phyloP scores from a whole-genome alignment of 2,329 filamentous ascomycete genomes.

The Penicillium capsulatum region DNA sequence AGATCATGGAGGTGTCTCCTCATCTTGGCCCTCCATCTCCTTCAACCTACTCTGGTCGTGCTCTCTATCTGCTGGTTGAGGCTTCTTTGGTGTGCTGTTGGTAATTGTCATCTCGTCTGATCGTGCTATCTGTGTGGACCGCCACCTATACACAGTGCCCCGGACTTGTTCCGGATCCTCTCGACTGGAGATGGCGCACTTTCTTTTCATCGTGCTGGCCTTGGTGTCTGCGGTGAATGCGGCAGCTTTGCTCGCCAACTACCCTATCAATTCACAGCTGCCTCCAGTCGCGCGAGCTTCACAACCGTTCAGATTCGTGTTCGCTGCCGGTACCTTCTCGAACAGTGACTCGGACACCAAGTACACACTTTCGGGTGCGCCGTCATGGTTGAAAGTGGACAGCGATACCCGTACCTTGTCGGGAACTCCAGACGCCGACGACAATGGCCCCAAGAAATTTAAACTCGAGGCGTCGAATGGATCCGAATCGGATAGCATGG shows the following conservation, averaged over 20 bases:
- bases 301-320: conserved; percentile 46
- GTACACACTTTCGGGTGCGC: conserved; percentile 63
- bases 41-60: conserved; percentile 11
- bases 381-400: conserved; percentile 72
- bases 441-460: conserved; percentile 59
- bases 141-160: conserved; percentile 11
- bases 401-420: conserved; percentile 60
- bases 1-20: conserved; percentile 19
- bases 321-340: conserved; percentile 62
- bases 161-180: conserved; percentile 12
- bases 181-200: conserved; percentile 26
- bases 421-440: conserved; percentile 60
- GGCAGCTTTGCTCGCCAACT: conserved; percentile 45
- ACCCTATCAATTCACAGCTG: conserved; percentile 80
- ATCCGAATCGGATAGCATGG: conserved; percentile 59
- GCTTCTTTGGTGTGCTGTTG: conserved; percentile 2
- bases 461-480: conserved; percentile 65
- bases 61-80: conserved; percentile 7
- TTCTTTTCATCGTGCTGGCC: conserved; percentile 25
- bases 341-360: conserved; percentile 54
- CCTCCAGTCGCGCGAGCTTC: conserved; percentile 71
- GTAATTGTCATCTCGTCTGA: conserved; percentile 2
- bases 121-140: conserved; percentile 16
- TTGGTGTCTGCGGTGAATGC: conserved; percentile 32
- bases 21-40: conserved; percentile 15